phyloP scores from a whole-genome alignment of 1,139 yeast species.

The Debaryomyces coudertii region DNA sequence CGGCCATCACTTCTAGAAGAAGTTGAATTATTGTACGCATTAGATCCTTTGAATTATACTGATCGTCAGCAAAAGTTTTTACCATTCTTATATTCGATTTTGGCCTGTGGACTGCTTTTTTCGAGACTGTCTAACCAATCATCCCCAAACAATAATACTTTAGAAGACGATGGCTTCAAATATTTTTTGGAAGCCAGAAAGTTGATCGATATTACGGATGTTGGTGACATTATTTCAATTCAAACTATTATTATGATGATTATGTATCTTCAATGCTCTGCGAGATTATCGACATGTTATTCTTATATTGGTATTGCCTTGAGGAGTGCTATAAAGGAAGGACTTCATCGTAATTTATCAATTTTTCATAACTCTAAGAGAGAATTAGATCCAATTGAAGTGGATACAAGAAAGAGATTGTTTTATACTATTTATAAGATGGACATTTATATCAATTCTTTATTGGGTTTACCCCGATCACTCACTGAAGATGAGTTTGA shows the following conservation, averaged over 20 bases:
- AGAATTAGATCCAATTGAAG: slow-evolving; percentile 74
- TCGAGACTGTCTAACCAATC: slow-evolving; percentile 40
- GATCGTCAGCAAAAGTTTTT: slow-evolving; percentile 75
- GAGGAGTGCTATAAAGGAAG: slow-evolving; percentile 84
- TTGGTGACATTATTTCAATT: slow-evolving; percentile 49
- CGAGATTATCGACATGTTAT: slow-evolving; percentile 86
- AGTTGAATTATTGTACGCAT: slow-evolving; percentile 52
- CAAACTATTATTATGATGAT: slow-evolving; percentile 78
- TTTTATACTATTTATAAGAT: slow-evolving; percentile 90
- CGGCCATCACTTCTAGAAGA: slow-evolving; percentile 73
- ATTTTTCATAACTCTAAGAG: slow-evolving; percentile 51
- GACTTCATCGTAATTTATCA: slow-evolving; percentile 76
- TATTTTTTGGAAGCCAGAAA: slow-evolving; percentile 84
- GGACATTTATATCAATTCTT: slow-evolving; percentile 89
- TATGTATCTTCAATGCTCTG: slow-evolving; percentile 85
- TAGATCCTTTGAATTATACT: slow-evolving; percentile 70
- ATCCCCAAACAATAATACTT: slow-evolving; percentile 44
- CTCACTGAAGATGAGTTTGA: slow-evolving; percentile 80
- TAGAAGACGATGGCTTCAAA: slow-evolving; percentile 78
- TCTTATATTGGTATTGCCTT: slow-evolving; percentile 92
- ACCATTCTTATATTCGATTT: slow-evolving; percentile 70
- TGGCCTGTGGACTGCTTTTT: slow-evolving; percentile 70
- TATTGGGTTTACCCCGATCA: slow-evolving; percentile 84
- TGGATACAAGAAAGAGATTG: slow-evolving; percentile 81
- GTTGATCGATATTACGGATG: slow-evolving; percentile 63